phyloP scores from a whole-genome alignment of 108 stramenopile species.

The Hondaea fermentalgiana region DNA sequence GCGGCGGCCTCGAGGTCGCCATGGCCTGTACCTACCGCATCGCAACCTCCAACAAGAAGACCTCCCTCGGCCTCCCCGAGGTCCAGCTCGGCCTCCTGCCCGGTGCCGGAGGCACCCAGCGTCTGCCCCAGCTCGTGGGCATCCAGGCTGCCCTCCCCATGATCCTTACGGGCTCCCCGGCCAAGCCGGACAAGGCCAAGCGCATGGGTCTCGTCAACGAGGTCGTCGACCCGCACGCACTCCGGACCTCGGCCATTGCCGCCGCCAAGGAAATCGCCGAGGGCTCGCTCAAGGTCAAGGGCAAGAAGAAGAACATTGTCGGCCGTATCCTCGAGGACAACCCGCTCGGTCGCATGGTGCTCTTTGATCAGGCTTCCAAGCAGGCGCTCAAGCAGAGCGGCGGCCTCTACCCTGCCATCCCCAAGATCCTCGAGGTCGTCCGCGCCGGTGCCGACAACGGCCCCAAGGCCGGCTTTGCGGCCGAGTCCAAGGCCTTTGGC shows the following conservation, averaged over 20 bases:
- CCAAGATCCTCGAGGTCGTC: constrained; percentile 82
- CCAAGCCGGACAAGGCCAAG: constrained; percentile 65
- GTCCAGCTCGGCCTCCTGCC: constrained; percentile 94
- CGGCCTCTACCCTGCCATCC: constrained; percentile 74
- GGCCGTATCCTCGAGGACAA: constrained; percentile 80
- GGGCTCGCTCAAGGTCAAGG: constrained; percentile 70
- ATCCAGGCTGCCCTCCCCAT: constrained; percentile 64
- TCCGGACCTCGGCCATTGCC: constrained; percentile 73
- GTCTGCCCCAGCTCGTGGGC: constrained; percentile 78
- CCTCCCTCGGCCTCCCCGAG: constrained; percentile 89
- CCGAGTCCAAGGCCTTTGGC: constrained; percentile 88
- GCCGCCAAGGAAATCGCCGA: constrained; percentile 71
- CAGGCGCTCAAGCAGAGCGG: constrained; percentile 84
- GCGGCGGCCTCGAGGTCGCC: constrained; percentile 98
- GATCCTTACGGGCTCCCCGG: constrained; percentile 65
- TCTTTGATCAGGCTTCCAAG: constrained; percentile 83
- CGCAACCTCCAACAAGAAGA: constrained; percentile 77
- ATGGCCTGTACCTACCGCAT: constrained; percentile 96
- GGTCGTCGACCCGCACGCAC: constrained; percentile 76
- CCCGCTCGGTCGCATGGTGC: constrained; percentile 67
- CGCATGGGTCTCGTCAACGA: constrained; percentile 94
- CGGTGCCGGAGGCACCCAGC: constrained; percentile 96
- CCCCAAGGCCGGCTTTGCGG: constrained; percentile 54
- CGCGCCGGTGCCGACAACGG: constrained; percentile 28
- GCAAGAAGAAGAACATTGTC: constrained; percentile 67